A percentile compares a stretch with the other conserved stretches of the same genome.
Evolutionary conservation across 2,329 filamentous ascomycete species (phyloP).

Genomic region (Daldinia eschscholtzii): DNA sequence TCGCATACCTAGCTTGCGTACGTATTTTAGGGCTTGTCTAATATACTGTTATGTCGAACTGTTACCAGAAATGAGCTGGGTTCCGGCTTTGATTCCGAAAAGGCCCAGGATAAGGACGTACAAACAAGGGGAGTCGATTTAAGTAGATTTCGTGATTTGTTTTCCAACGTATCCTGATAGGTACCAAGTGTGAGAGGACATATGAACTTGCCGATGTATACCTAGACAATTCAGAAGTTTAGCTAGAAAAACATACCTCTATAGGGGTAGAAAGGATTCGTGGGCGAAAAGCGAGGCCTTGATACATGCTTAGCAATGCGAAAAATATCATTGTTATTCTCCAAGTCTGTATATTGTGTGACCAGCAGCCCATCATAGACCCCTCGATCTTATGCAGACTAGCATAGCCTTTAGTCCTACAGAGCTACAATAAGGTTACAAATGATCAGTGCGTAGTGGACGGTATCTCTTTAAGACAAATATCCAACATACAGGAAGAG

Average conservation of each 20-base stretch:
- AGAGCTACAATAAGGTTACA: slow-evolving; percentile 4
- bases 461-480: background rate
- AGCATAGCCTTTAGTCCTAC: background rate
- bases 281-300: background rate
- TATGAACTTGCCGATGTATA: background rate
- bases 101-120: background rate
- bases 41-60: background rate
- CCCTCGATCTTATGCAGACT: background rate
- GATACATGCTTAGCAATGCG: background rate
- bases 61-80: too few species aligned
- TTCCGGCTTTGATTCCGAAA: background rate
- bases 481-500: background rate
- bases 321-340: slow-evolving; percentile 2
- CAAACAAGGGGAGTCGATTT: background rate
- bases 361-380: background rate
- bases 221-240: background rate
- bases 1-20: background rate
- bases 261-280: background rate
- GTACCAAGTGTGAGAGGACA: background rate
- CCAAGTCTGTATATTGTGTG: slow-evolving; percentile 6
- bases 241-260: background rate
- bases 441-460: background rate
- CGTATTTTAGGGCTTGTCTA: background rate
- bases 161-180: background rate
- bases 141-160: background rate